Evolutionary conservation across 495 filamentous ascomycete species (phyloP).

Genomic region (Tuber brumale): DNA sequence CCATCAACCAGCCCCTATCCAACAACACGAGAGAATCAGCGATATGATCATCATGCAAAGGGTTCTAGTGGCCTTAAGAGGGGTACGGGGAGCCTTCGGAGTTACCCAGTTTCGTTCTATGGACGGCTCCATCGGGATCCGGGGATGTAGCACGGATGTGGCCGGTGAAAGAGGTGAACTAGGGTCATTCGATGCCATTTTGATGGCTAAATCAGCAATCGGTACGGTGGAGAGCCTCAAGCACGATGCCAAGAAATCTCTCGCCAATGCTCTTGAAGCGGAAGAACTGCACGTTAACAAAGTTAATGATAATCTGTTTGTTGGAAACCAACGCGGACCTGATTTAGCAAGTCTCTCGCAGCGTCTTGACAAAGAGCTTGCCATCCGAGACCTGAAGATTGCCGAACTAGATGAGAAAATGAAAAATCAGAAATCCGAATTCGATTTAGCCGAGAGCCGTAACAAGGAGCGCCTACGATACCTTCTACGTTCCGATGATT

Average conservation of each 20-base stretch:
- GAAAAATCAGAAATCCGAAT: too few relatives aligned
- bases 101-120: not conserved
- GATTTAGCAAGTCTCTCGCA: not conserved
- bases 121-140: not conserved
- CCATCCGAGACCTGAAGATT: not conserved
- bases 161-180: not conserved
- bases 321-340: not conserved
- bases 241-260: not conserved
- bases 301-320: not conserved
- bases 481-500: not conserved
- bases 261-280: not conserved
- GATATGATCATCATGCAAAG: not conserved
- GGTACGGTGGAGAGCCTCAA: not conserved
- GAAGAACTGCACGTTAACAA: not conserved
- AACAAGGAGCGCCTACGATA: not conserved
- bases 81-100: not conserved
- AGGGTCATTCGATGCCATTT: not conserved
- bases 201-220: not conserved
- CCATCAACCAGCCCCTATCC: not conserved
- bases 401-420: not conserved
- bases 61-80: not conserved
- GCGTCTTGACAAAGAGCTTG: not conserved
- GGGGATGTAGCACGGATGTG: not conserved
- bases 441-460: too few relatives aligned
- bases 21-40: not conserved